Evolutionary conservation across 495 filamentous ascomycete genomes (phyloP), one percentile per base, ranked within the genome.

Genomic region (Talaromyces liani): DNA sequence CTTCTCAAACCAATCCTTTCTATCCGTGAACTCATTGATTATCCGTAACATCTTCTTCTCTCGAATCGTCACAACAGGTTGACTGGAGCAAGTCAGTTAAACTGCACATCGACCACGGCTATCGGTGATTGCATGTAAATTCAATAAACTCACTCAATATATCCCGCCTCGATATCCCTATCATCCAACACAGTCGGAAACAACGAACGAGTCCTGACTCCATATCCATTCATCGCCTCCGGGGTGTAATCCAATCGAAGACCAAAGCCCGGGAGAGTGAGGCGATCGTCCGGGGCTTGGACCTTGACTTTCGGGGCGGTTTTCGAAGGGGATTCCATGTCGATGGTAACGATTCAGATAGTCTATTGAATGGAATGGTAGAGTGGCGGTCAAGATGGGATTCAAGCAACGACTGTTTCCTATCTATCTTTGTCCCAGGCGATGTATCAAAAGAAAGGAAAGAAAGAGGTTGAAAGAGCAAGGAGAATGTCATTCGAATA

Each of bases 11-110:
- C 81, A 87, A 24, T 77, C 72, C 6, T 73, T 72, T 62, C 81
- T 81, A 65, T 85, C 73, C 31, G 80, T 77, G 18, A 81, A 66
- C 4, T 63, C 29, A 58, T 80, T 74, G 71, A 82, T 78, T 12
- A 76, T 39, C 0, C 62, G 55, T 24, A 78, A 65, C 71, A 80
- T 77, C 4, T 56, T 66, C 31, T 73, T 69, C 65, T 81, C 80
- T 29, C 76, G 70, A 20, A 73, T 36, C 1, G 73, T 73, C 24
- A 63, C 9, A 10, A 58, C 49, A 33, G 60, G 60, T 24, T 63
- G 62, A 58, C 62, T 63, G 24, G 24, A 56, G 16, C 14, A 27
- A 29, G 9, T 56, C 12, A 56, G 53, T 56, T 56, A 25, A 5
- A 9, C 14, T 27, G 22, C n/a, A 56, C 24, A 56, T 24, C 12